Evolutionary conservation across 805 yeast genomes (phyloP), one percentile per base, ranked within the genome.

Genomic region (Candida krabiensis): DNA sequence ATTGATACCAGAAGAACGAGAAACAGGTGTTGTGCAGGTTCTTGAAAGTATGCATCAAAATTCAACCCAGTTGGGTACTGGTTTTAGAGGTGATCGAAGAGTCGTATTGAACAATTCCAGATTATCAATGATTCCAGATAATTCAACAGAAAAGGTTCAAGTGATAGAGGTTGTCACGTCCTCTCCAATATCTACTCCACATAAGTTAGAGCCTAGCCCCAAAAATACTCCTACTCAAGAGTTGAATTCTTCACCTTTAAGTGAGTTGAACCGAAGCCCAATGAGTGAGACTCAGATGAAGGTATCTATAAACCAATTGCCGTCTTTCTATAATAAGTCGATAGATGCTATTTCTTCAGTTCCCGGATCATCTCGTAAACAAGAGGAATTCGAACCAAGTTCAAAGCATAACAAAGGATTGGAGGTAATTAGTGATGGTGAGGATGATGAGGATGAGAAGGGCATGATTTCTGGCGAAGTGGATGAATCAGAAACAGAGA

Each of bases 11-110:
- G 13, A 32, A 25, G 19, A 22, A 28, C 12, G 19, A 11, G 30
- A 37, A 12, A n/a, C 24, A n/a, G 42, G 37, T 1, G 52, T 45
- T 13, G 42, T 53, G 7, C 57, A 50, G 31, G 55, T 53, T 9
- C 28, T 50, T 9, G 57, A 46, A 23, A 50, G 52, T 18, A 33
- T 50, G 4, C 29, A 38, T 25, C 44, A 43, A n/a, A 30, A 28
- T 16, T 31, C 42, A 5, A 41, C 47, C 1, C 50, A 45, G 26
- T 13, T 37, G 5, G 37, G 41, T 2, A n/a, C n/a, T n/a, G n/a
- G n/a, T n/a, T n/a, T n/a, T n/a, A n/a, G n/a, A n/a, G n/a, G n/a
- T n/a, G n/a, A n/a, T n/a, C n/a, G n/a, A n/a, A 40, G 46, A 13
- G 29, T 37, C 28, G 19, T 11, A 8, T 21, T 17, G 9, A 9